Evolutionary conservation across 2,329 filamentous ascomycete genomes (phyloP).

Genomic region (Hypoxylon sp.): DNA sequence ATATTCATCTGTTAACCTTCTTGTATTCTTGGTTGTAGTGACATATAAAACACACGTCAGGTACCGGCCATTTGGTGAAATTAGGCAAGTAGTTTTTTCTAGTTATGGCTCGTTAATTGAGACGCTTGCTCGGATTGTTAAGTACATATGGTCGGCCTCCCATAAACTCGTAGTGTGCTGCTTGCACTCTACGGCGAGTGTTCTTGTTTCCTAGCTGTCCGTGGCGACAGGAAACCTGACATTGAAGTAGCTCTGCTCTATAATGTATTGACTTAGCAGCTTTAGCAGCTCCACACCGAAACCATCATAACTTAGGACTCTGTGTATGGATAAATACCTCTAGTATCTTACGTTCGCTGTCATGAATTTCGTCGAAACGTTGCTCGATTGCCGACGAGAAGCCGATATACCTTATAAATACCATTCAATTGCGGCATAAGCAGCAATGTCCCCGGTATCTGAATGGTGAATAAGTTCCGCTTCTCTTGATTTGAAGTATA

Average conservation of each 20-base stretch:
- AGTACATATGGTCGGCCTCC: slow-evolving; percentile 19
- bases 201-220: not conserved
- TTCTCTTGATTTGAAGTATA: not conserved
- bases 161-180: not conserved
- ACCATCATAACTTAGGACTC: not conserved
- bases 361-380: not conserved
- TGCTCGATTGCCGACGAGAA: not conserved
- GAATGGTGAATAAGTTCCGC: not conserved
- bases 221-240: not conserved
- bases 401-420: not conserved
- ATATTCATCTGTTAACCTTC: not conserved
- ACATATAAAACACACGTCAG: not conserved
- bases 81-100: not conserved
- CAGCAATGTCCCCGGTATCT: not conserved
- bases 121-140: slow-evolving; percentile 18
- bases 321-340: not conserved
- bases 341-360: not conserved
- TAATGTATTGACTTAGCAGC: not conserved
- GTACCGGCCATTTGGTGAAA: slow-evolving; percentile 2
- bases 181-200: not conserved
- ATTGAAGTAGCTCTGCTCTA: not conserved
- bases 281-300: not conserved
- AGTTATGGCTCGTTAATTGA: slow-evolving; percentile 8
- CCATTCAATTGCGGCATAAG: not conserved
- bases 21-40: not conserved